A percentile compares a stretch with the other conserved stretches of the same genome.
These are phyloP conservation scores for Talaromyces piceae DNA, from an alignment of 2,329 filamentous ascomycete genomes.

Conservation along the genomic window DNA sequence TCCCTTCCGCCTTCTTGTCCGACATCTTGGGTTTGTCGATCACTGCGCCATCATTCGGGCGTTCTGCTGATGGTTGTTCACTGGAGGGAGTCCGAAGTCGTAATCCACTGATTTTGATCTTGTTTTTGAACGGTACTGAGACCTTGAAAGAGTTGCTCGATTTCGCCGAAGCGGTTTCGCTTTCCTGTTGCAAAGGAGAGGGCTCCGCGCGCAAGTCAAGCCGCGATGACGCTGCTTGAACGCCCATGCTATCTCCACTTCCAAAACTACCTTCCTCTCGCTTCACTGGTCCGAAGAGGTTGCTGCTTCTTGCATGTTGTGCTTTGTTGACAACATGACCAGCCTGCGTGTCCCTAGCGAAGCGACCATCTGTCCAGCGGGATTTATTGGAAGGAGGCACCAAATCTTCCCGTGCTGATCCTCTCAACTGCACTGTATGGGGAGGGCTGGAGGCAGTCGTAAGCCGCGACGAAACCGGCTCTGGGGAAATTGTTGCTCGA, in stretches of 20 bases:
- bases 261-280: constrained; percentile 9
- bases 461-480: not conserved
- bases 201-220: constrained; percentile 7
- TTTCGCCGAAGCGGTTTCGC: constrained; percentile 7
- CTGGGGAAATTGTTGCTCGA: not conserved
- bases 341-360: not conserved
- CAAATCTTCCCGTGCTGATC: not conserved
- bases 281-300: constrained; percentile 1
- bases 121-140: constrained; percentile 8
- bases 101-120: constrained; percentile 9
- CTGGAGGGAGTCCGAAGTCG: not conserved
- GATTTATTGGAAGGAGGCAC: not conserved
- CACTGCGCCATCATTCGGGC: not conserved
- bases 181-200: constrained; percentile 7
- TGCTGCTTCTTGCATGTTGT: not conserved
- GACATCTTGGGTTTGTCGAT: constrained; percentile 1
- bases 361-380: not conserved
- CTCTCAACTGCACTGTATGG: not conserved
- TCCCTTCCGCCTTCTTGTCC: constrained; percentile 7
- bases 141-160: constrained; percentile 10
- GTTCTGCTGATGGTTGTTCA: not conserved
- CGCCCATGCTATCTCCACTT: constrained; percentile 12
- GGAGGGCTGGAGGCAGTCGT: not conserved
- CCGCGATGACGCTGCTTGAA: constrained; percentile 10
- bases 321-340: not conserved